Evolutionary conservation across 2,329 filamentous ascomycete species (phyloP).

Genomic region (Lecanoromycetidae sp.): DNA sequence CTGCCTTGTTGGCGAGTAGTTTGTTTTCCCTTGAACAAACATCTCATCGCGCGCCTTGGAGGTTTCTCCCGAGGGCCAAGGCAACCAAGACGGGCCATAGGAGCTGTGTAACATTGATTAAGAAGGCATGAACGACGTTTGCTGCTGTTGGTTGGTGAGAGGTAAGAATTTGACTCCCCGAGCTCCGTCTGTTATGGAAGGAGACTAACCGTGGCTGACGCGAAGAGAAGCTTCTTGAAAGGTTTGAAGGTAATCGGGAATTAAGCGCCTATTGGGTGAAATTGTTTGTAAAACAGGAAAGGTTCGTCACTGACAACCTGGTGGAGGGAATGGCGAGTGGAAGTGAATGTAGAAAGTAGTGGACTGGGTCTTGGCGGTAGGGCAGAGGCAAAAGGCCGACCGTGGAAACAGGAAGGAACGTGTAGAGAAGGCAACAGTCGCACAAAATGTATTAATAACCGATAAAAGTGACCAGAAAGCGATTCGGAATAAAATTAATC

Average conservation of each 20-base stretch:
- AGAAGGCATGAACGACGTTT: neutral
- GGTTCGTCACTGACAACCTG: slow-evolving; percentile 6
- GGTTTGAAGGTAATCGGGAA: neutral
- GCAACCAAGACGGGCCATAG: slow-evolving; percentile 39
- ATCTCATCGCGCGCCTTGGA: slow-evolving; percentile 35
- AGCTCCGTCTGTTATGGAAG: neutral
- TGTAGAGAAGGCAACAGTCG: neutral
- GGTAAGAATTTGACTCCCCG: neutral
- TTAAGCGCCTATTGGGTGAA: neutral
- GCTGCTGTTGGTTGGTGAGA: neutral
- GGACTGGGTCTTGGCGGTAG: slow-evolving; percentile 8
- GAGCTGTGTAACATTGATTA: slow-evolving; percentile 19
- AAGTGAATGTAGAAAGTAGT: slow-evolving; percentile 1
- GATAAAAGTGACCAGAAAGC: neutral
- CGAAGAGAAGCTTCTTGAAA: neutral
- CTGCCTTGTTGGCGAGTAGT: slow-evolving; percentile 30
- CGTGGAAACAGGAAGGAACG: neutral
- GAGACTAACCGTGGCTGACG: neutral
- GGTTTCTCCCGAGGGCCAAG: too few species aligned
- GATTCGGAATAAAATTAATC: neutral
- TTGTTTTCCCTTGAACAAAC: slow-evolving; percentile 33
- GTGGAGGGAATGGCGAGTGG: neutral
- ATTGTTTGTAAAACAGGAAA: neutral
- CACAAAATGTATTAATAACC: slow-evolving; percentile 1
- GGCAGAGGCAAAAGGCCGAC: slow-evolving; percentile 9